Base-by-base conservation (phyloP, 2,329 filamentous ascomycete species). In the Sphaerulina musiva region DNA sequence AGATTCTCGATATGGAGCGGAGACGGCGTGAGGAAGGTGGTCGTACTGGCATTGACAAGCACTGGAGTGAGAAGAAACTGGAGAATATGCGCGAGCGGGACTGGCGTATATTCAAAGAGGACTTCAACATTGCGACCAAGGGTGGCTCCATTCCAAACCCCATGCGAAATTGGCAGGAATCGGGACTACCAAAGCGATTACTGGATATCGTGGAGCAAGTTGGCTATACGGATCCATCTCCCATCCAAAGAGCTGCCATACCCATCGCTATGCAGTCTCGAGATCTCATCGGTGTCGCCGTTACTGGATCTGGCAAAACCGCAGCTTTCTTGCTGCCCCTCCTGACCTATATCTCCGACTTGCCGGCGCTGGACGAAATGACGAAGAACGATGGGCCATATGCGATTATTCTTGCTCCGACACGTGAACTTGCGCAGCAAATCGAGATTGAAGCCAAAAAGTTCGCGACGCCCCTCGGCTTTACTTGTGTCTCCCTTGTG, bases 71-170 rank as follows among this genome's bases (percentile, higher is more conserved):
- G 69, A 98, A 98, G 82, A 81, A 80, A 58, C 76, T 97, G 59
- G 83, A 87, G 11, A 88, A 95, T 65, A 98, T 98, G 93, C 87
- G 89, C 59, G 91, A 97, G 73, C 81, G 93, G 69, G 93, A 98
- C 72, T 98, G 93, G 93, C 88, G 93, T 68, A 97, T 98, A 64
- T 96, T 98, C 83, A 98, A 97, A 74, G 93, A 97, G 71, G 91
- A 98, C 72, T 97, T 95, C 75, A 95, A 93, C 64, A 98, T 98
- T 69, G 80, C 86, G 40, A 96, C 90, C 7, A 97, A 95, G 71
- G 93, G 93, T 54, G 92, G 92, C 42, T 80, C 80, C 26, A 89
- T 97, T 53, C 93, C 93, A 0, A 92, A 97, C 65, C 93, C 93
- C 0, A 97, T 98, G 91, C 89, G 93, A 47, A 89, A 79, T 63